Evolutionary conservation across 768 basidiomycete genomes (phyloP), one percentile per base, ranked within the genome.

Genomic region (Suillus spraguei): DNA sequence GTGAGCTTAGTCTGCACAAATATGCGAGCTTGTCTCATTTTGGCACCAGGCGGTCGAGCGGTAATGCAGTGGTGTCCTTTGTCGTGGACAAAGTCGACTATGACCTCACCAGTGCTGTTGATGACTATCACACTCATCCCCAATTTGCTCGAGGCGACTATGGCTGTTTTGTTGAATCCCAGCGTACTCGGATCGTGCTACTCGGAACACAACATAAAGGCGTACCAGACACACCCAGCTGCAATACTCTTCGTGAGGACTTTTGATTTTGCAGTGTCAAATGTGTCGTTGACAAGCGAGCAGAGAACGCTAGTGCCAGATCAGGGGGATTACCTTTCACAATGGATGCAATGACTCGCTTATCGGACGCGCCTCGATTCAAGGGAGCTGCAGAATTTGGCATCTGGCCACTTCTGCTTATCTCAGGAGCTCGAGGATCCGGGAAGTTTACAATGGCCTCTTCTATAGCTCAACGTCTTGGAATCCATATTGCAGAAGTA

Each of bases 161-260:
- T 20, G 97, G 97, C 0, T 96, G 91, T 69, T 92, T 91, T 84
- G 81, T 97, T 22, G 93, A 98, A 68, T 76, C 87, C 1, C 72
- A 80, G 2, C 71, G 82, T 8, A 97, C 97, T 22, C 86, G 87
- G 60, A 85, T 98, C 69, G 74, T 91, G 9, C 92, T 96, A 73
- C 82, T 87, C 0, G 95, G 97, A 0, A 69, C 92, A 8, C 93
- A 94, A 68, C 85, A 90, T 65, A 80, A 79, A 8, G 80, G 82
- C 63, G 81, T 88, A 44, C 90, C 86, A 33, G 83, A 85, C 70
- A 75, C 80, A 5, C 76, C 76, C 35, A 72, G 71, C 4, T 90
- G 85, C 70, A 68, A 83, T 32, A 78, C 80, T 36, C 70, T 85
- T 63, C 77, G 91, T 90, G 71, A 69, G 77, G 71, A 49, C 14